Evolutionary conservation across 495 filamentous ascomycete species (phyloP), one percentile per base, ranked within the genome.

Genomic region (Xylaria cubensis): DNA sequence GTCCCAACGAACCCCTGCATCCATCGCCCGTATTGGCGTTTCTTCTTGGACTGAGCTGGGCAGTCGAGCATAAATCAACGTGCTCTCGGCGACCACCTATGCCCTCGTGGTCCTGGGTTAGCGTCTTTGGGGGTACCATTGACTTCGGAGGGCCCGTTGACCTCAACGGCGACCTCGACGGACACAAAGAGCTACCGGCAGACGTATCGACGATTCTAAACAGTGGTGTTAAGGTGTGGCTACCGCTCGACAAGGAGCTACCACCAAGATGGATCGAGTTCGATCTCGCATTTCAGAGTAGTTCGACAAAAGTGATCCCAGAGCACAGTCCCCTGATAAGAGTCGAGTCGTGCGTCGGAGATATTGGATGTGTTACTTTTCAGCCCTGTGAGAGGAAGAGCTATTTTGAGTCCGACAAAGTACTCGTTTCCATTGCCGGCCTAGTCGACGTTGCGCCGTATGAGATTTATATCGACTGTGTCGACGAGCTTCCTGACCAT

Each of bases 51-150:
- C 10, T 61, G 19, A 13, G 58, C 12, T 61, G 58, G 58, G 34
- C 58, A 61, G 58, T 61, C 58, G 58, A 61, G 12, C 58, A 7
- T 15, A 34, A 34, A 5, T 39, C 58, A 1, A 21, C 17, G 9
- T 61, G 58, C 58, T 61, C 17, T 13, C 58, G 58, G 34, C 58
- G 58, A 21, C 34, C 32, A 32, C 58, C 58, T 19, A 61, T 61
- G 58, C 58, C 58, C 58, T 39, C 32, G 7, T 61, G 58, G 34
- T 61, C 58, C 9, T 61, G 58, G 58, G 58, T 61, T 32, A 39
- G 58, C 32, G 58, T 61, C 32, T 34, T 39, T 9, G 58, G 58
- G 3, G 58, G 58, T 0, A 10, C 58, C n/a, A 8, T 61, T 9
- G 8, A n/a, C 32, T 61, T 61, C 32, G 6, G 6, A 8, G 36